Base-by-base conservation (phyloP, 495 filamentous ascomycete genomes). In the Aspergillus cavernicola region DNA sequence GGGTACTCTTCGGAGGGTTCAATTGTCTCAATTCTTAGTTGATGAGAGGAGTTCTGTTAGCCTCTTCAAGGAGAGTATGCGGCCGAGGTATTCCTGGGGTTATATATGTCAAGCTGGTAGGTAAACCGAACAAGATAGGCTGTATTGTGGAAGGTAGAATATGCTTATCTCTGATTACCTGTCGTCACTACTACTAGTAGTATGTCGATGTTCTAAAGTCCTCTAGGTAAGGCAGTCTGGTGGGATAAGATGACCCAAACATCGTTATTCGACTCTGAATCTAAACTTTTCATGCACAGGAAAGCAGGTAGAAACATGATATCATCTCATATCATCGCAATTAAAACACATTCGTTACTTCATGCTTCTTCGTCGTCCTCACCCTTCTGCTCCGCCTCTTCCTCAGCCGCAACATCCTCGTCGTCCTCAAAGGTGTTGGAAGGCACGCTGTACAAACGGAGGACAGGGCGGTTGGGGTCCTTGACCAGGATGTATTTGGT, bases 401-500 rank as follows among this genome's bases (percentile, higher is more conserved):
- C 83, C 44, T 77, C 82, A 24, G 50, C 70, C 37, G 64, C 67
- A 22, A 59, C 58, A 48, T 78, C 71, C 36, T 83, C 82, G 41
- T 85, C 86, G 66, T 91, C 88, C 60, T 97, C 93, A 67, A 97
- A 93, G 46, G 90, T 90, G 61, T 84, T 82, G 28, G 81, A 70
- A 0, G 95, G 93, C 3, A 97, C 89, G 65, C 92, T 86, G 76
- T 98, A 98, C 62, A 98, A 73, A 56, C 95, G 81, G 50, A 98
- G 80, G 39, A 96, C 86, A 29, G 85, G 82, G 82, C 95, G 96
- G 74, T 98, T 98, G 44, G 93, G 93, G 66, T 98, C 93, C 87
- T 86, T 85, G 57, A 86, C 79, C 15, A 86, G 74, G 44, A 87
- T 80, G 63, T 85, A 87, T 71, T 85, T 85, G 66, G 71, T 76